Percentiles rank a stretch among this genome's conserved stretches.
Evolutionary conservation across 2,329 filamentous ascomycete genomes (phyloP).

Genomic region (Lecanoromycetidae sp.): DNA sequence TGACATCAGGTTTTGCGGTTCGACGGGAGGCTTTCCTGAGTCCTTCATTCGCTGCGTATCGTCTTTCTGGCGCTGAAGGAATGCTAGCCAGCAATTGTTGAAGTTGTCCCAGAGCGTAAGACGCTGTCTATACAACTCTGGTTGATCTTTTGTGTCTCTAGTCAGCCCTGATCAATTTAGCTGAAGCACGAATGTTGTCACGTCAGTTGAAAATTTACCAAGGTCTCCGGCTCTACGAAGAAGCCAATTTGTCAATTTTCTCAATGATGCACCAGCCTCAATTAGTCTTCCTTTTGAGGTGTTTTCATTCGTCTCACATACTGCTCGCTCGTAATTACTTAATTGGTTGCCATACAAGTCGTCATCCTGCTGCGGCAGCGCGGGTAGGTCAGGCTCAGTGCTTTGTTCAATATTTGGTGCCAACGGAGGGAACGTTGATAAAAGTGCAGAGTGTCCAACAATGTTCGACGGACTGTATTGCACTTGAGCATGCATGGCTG

Average conservation of each 20-base stretch:
- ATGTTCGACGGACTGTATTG: slow-evolving; percentile 51
- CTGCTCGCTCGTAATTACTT: slow-evolving; percentile 44
- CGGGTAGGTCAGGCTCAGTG: slow-evolving; percentile 28
- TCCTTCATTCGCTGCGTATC: slow-evolving; percentile 49
- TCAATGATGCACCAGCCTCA: slow-evolving; percentile 46
- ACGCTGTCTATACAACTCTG: slow-evolving; percentile 54
- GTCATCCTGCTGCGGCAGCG: slow-evolving; percentile 32
- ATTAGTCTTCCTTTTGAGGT: slow-evolving; percentile 50
- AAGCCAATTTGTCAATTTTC: slow-evolving; percentile 55
- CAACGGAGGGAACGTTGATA: slow-evolving; percentile 39
- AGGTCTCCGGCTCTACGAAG: slow-evolving; percentile 52
- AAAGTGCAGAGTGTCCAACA: slow-evolving; percentile 37
- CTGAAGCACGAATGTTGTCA: slow-evolving; percentile 20
- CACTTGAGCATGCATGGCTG: slow-evolving; percentile 47
- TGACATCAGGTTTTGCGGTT: slow-evolving; percentile 53
- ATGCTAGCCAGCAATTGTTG: slow-evolving; percentile 78
- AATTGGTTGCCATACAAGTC: slow-evolving; percentile 55
- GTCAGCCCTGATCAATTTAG: slow-evolving; percentile 14
- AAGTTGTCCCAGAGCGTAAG: slow-evolving; percentile 87
- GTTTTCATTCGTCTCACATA: slow-evolving; percentile 57
- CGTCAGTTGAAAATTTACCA: slow-evolving; percentile 41
- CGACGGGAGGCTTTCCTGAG: slow-evolving; percentile 44
- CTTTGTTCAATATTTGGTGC: slow-evolving; percentile 41
- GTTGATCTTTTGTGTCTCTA: slow-evolving; percentile 13
- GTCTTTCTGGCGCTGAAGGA: slow-evolving; percentile 75